Evolutionary conservation across 257 asterid genomes (phyloP).

Genomic region (Linderniella brevidens): DNA sequence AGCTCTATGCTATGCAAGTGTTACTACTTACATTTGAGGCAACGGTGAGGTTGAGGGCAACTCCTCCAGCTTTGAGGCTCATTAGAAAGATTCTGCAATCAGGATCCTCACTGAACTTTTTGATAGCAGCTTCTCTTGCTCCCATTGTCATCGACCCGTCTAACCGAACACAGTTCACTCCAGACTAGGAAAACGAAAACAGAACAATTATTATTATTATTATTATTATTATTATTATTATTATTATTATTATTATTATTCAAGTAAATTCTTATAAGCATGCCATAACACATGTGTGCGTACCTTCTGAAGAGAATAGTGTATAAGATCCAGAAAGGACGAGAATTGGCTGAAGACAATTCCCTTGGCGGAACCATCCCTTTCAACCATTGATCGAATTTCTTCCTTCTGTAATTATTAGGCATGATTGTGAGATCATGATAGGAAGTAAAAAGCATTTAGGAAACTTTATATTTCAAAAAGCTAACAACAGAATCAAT

Average conservation of each 20-base stretch:
- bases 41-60: slow-evolving; percentile 90
- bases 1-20: too few relatives aligned
- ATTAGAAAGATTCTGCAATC: slow-evolving; percentile 74
- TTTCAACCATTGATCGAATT: slow-evolving; percentile 81
- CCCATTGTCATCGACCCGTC: slow-evolving; percentile 82
- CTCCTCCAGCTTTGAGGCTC: slow-evolving; percentile 98
- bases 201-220: neutral
- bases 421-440: too few relatives aligned
- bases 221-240: neutral
- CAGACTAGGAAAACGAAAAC: slow-evolving; percentile 38
- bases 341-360: slow-evolving; percentile 94
- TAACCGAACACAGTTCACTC: slow-evolving; percentile 58
- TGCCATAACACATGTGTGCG: neutral
- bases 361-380: slow-evolving; percentile 96
- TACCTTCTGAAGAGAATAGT: slow-evolving; percentile 73
- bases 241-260: neutral
- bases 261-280: slow-evolving; percentile 8
- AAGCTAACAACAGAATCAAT: too few relatives aligned
- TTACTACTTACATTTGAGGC: slow-evolving; percentile 95
- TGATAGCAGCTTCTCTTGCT: slow-evolving; percentile 79
- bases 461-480: too few relatives aligned
- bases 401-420: slow-evolving; percentile 62
- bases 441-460: too few relatives aligned
- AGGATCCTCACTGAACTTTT: slow-evolving; percentile 59
- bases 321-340: slow-evolving; percentile 88